phyloP scores from a whole-genome alignment of 352 stramenopile genomes.

The Pythium aphanidermatum region DNA sequence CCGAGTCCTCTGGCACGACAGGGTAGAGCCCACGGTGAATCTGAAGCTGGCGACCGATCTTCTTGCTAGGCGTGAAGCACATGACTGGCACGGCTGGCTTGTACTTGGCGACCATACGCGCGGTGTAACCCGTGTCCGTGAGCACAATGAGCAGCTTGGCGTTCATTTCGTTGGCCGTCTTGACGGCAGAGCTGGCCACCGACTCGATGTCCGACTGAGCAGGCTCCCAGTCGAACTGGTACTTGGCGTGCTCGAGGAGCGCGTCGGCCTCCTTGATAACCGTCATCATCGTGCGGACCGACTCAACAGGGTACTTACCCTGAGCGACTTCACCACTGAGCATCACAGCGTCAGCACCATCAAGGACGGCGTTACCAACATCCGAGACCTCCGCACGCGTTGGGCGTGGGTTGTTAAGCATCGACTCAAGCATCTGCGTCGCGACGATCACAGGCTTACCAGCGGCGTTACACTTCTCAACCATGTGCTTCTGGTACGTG shows the following conservation, averaged over 20 bases:
- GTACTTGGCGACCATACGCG: conserved; percentile 85
- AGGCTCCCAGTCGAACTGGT: conserved; percentile 57
- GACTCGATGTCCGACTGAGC: conserved; percentile 77
- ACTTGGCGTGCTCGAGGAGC: conserved; percentile 49
- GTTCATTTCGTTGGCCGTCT: conserved; percentile 81
- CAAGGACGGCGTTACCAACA: conserved; percentile 84
- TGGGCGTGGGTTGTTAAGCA: conserved; percentile 83
- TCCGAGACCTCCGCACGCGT: conserved; percentile 85
- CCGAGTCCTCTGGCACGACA: conserved; percentile 54
- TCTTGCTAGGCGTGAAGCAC: conserved; percentile 80
- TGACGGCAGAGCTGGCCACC: conserved; percentile 75
- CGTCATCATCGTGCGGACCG: conserved; percentile 91
- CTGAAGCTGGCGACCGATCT: conserved; percentile 90
- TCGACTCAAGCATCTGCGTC: conserved; percentile 89
- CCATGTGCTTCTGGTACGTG: conserved; percentile 89
- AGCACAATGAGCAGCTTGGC: conserved; percentile 82
- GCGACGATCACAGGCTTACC: conserved; percentile 86
- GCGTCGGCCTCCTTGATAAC: conserved; percentile 86
- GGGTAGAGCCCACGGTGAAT: conserved; percentile 82
- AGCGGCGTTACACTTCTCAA: conserved; percentile 75
- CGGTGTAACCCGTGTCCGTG: conserved; percentile 76
- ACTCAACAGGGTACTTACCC: conserved; percentile 87
- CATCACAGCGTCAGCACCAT: conserved; percentile 86
- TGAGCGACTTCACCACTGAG: conserved; percentile 80
- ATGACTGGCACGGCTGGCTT: conserved; percentile 91